Conservation (phyloP, 2,329 filamentous ascomycete genomes). For the Iodosphaeria phyllophila region DNA sequence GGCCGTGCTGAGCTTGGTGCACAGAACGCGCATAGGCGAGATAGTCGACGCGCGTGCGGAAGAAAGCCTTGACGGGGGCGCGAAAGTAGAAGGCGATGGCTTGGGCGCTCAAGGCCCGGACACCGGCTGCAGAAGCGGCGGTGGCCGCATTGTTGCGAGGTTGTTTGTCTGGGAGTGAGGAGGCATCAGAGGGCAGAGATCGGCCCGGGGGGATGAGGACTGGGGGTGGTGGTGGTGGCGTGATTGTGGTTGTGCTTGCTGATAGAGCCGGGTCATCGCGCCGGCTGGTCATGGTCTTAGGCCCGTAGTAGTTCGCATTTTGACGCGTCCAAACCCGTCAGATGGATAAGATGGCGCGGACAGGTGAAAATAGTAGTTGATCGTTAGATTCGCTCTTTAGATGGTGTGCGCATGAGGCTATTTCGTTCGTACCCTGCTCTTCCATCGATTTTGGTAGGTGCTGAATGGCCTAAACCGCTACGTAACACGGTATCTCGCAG, state of each 20-base stretch:
- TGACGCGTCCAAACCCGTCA: too few species aligned
- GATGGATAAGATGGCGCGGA: too few species aligned
- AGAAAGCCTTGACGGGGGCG: slow-evolving; percentile 82
- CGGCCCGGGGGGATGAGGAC: slow-evolving; percentile 2
- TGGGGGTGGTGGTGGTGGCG: slow-evolving; percentile 3
- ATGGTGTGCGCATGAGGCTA: too few species aligned
- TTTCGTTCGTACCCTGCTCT: too few species aligned
- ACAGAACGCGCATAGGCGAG: slow-evolving; percentile 37
- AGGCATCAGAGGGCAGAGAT: slow-evolving; percentile 6
- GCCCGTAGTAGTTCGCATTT: too few species aligned
- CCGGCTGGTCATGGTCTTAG: slow-evolving; percentile 3
- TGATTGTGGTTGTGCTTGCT: too few species aligned
- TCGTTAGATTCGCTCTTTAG: too few species aligned
- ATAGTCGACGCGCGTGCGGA: slow-evolving; percentile 78
- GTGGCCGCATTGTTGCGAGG: slow-evolving; percentile 36
- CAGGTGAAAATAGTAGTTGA: too few species aligned
- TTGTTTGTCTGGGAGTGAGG: slow-evolving; percentile 23
- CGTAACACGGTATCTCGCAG: too few species aligned
- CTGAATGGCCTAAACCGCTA: too few species aligned
- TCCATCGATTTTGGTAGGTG: too few species aligned
- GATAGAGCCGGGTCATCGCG: too few species aligned
- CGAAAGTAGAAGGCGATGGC: slow-evolving; percentile 82
- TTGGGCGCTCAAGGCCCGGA: slow-evolving; percentile 68
- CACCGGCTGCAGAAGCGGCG: slow-evolving; percentile 70
- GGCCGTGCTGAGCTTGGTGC: slow-evolving; percentile 22